A percentile compares a stretch with the other conserved stretches of the same genome.
Evolutionary conservation across 345 rosid species (phyloP).

Genomic region (Toxicodendron radicans): DNA sequence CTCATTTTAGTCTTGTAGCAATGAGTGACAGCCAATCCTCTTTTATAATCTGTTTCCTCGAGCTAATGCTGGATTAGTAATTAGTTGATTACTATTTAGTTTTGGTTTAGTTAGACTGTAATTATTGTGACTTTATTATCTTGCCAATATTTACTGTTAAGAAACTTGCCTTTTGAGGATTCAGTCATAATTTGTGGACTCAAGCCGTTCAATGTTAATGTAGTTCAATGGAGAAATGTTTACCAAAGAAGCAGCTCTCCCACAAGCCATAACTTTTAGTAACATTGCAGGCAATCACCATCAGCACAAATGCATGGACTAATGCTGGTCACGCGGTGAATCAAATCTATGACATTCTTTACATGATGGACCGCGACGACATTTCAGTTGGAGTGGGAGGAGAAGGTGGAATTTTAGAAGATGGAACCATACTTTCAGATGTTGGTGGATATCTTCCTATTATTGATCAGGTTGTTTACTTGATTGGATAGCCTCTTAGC

Average conservation of each 20-base stretch:
- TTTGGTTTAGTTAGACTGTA: not conserved
- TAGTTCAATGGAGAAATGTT: not conserved
- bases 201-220: not conserved
- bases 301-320: conserved; percentile 76
- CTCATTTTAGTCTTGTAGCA: not conserved
- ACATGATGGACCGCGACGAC: conserved; percentile 92
- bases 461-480: conserved; percentile 62
- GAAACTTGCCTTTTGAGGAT: conserved; percentile 2
- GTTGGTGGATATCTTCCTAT: conserved; percentile 95
- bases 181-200: not conserved
- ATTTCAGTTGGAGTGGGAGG: conserved; percentile 87
- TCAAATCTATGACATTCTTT: conserved; percentile 80
- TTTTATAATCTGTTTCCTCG: too few relatives aligned
- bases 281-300: conserved; percentile 59
- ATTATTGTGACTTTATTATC: not conserved
- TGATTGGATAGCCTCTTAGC: not conserved
- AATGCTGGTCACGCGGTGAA: conserved; percentile 91
- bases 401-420: conserved; percentile 71
- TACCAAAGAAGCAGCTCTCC: not conserved
- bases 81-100: not conserved
- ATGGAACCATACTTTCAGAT: conserved; percentile 65
- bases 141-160: not conserved
- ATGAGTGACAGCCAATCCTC: not conserved
- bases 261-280: too few relatives aligned
- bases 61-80: too few relatives aligned